Base-by-base conservation (phyloP, 257 asterid genomes). In the Fraxinus excelsior region DNA sequence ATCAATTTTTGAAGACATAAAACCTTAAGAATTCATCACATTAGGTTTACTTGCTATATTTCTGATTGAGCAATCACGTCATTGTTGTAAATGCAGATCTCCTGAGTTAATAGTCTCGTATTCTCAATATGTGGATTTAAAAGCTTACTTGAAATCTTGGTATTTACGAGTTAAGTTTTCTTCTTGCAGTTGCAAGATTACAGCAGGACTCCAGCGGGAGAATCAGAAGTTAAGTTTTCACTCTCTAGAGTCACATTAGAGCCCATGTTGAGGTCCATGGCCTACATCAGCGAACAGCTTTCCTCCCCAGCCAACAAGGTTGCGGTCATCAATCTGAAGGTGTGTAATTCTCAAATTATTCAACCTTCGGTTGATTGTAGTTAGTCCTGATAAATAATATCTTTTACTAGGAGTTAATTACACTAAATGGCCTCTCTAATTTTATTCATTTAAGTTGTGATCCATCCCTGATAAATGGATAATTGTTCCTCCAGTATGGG, bases 191-290 rank as follows among this genome's bases (percentile, higher is more conserved):
- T 92, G 80, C 97, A 92, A 83, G 98, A 94, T 84, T 87, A 90
- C 84, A 78, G 85, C 75, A 86, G 81, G 86, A 79, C 82, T 46
- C 92, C 88, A 72, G 78, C 86, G 14, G 91, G 82, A 79, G 99
- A 94, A 84, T 83, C 96, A 26, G 97, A 87, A 84, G 94, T 94
- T 46, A 91, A 90, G 83, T 94, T 94, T 85, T 88, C 92, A 78
- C 81, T 92, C 51, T 88, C 97, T 21, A 87, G 80, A 82, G 85
- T 85, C 74, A 90, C 97, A 7, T 75, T 94, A 84, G 97, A 94
- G 84, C 97, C 97, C 70, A 91, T 90, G 95, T 79, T 91, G 85
- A 91, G 83, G 88, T 94, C 99, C 71, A 92, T 94, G 97, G 94
- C 97, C 38, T 88, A 89, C 86, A 90, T 94, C 83, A 90, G 93